Evolutionary conservation across 352 stramenopile species (phyloP).

Genomic region (Globisporangium emineosum): DNA sequence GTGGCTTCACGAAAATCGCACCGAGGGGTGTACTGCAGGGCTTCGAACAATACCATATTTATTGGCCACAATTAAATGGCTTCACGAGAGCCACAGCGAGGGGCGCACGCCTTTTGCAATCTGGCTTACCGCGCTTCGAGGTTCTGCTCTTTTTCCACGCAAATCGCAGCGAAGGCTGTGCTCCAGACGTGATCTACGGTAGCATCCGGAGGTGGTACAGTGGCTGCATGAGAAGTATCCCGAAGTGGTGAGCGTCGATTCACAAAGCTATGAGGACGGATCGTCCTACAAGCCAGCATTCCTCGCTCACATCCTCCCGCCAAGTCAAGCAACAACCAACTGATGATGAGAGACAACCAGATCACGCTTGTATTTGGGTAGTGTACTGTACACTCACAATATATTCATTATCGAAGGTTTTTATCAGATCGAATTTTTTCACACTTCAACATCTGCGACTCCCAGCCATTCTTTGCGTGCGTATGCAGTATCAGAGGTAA

Average conservation of each 20-base stretch:
- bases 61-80: not conserved
- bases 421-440: not conserved
- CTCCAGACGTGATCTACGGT: not conserved
- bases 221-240: not conserved
- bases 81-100: not conserved
- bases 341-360: not conserved
- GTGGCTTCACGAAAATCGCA: slow-evolving; percentile 1
- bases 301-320: not conserved
- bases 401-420: not conserved
- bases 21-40: not conserved
- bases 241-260: not conserved
- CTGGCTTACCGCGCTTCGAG: not conserved
- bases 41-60: too few species aligned
- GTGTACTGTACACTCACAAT: not conserved
- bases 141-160: not conserved
- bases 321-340: not conserved
- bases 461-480: not conserved
- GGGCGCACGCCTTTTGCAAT: not conserved
- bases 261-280: not conserved
- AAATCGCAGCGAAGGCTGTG: not conserved
- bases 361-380: not conserved
- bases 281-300: not conserved
- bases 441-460: not conserved
- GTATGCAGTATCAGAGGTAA: too few species aligned
- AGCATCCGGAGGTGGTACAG: not conserved